Evolutionary conservation across 371 early-diverging fungal species (phyloP).

Genomic region (Blakeslea trispora): DNA sequence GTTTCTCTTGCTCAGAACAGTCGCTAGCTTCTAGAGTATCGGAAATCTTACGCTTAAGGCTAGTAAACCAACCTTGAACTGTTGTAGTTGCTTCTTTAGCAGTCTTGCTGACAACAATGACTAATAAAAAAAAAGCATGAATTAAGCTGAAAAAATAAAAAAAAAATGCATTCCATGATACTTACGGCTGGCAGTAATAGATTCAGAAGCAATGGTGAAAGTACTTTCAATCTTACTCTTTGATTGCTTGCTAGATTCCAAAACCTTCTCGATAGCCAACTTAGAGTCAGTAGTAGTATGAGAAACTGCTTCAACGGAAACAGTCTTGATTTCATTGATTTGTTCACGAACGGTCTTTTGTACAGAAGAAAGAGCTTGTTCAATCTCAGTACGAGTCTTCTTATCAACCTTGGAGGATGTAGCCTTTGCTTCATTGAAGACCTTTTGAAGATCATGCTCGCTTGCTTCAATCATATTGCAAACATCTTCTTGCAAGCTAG

Average conservation of each 20-base stretch:
- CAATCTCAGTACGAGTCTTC: conserved; percentile 26
- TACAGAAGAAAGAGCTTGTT: conserved; percentile 20
- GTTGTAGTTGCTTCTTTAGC: conserved; percentile 27
- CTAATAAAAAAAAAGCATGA: conserved; percentile 4
- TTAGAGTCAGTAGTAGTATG: conserved; percentile 13
- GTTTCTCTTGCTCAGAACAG: conserved; percentile 21
- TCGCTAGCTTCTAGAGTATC: conserved; percentile 26
- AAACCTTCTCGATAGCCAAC: conserved; percentile 17
- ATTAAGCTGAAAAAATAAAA: too few species aligned
- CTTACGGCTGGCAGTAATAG: conserved; percentile 27
- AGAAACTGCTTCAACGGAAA: conserved; percentile 18
- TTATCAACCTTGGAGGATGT: conserved; percentile 23
- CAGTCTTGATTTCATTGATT: conserved; percentile 24
- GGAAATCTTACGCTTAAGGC: conserved; percentile 10
- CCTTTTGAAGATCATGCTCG: conserved; percentile 16
- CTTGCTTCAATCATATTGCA: conserved; percentile 14
- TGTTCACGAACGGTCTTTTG: conserved; percentile 31
- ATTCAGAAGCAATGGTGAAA: conserved; percentile 21
- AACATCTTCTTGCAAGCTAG: conserved; percentile 25
- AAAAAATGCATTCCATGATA: too few species aligned
- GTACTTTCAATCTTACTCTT: conserved; percentile 23
- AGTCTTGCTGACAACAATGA: conserved; percentile 20
- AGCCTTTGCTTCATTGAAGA: conserved; percentile 21
- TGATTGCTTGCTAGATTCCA: conserved; percentile 18
- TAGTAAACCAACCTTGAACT: conserved; percentile 26